A percentile compares a stretch with the other conserved stretches of the same genome.
These are phyloP conservation scores for Ascodesmis nigricans DNA, from an alignment of 495 filamentous ascomycete species.

Conservation along the genomic window DNA sequence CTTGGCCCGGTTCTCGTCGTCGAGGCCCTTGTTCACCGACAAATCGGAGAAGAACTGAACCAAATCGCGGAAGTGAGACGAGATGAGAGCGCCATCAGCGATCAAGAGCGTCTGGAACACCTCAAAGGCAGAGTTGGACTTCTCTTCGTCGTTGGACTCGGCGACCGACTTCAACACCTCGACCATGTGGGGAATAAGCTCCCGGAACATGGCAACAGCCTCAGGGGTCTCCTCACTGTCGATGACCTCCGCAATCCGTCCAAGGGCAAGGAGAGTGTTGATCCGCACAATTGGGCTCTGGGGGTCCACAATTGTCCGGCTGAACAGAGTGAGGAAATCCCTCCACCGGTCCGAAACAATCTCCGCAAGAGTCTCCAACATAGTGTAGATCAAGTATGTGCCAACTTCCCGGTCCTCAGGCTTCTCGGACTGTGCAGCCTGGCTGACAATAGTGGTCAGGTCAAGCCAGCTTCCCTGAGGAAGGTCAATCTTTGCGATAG, in stretches of 20 bases:
- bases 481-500: slow-evolving; percentile 68
- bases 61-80: slow-evolving; percentile 69
- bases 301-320: slow-evolving; percentile 67
- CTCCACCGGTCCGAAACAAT: slow-evolving; percentile 51
- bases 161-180: slow-evolving; percentile 66
- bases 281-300: slow-evolving; percentile 79
- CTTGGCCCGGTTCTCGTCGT: slow-evolving; percentile 70
- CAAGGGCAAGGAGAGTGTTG: slow-evolving; percentile 85
- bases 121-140: slow-evolving; percentile 72
- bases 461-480: slow-evolving; percentile 72
- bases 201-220: slow-evolving; percentile 48
- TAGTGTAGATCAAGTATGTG: slow-evolving; percentile 76
- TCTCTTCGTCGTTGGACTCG: slow-evolving; percentile 58
- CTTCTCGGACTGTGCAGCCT: slow-evolving; percentile 45
- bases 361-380: slow-evolving; percentile 66
- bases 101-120: slow-evolving; percentile 91
- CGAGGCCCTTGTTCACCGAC: slow-evolving; percentile 45
- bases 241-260: slow-evolving; percentile 67
- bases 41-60: slow-evolving; percentile 87
- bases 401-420: slow-evolving; percentile 70
- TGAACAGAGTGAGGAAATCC: slow-evolving; percentile 64
- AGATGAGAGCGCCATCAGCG: slow-evolving; percentile 66
- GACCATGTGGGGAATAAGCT: slow-evolving; percentile 70
- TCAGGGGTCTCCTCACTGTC: slow-evolving; percentile 63
- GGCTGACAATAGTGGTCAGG: slow-evolving; percentile 49